Evolutionary conservation across 805 yeast genomes (phyloP), one percentile per base, ranked within the genome.

Genomic region (Hanseniaspora clermontiae): DNA sequence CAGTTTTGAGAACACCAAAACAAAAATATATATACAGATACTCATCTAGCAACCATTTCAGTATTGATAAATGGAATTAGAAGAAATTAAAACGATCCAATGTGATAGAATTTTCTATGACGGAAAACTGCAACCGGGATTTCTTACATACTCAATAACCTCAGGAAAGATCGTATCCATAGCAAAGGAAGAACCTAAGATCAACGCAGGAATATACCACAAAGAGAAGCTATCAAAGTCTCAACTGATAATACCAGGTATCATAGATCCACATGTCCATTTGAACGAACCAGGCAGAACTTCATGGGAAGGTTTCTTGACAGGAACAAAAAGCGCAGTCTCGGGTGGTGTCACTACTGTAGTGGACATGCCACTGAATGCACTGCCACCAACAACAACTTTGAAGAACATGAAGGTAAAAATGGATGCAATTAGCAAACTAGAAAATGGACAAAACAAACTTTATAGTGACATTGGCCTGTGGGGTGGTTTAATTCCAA

Each of bases 241-340:
- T 0, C 67, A 72, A 20, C 78, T 78, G 36, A 76, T 90, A 12
- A 72, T 91, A 73, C 97, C 97, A 0, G 97, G 97, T 0, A 75
- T 90, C 34, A 95, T 90, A 4, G 97, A 90, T 65, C 78, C 95
- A 5, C 97, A 90, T 68, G 97, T 90, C 29, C 97, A 90, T 65
- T 72, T 90, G 62, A 91, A 91, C 68, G 97, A 91, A 65, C 97
- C 97, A 0, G 97, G 97, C n/a, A 74, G 97, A 62, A 90, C 97
- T 0, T 96, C 89, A 60, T 90, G 97, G 97, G 97, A 90, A 69
- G 97, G 97, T 1, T 90, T 91, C 67, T 95, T 82, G n/a, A 84
- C 95, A 0, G 97, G 97, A 0, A 90, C 97, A 0, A 83, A 83
- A 66, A 86, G 96, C 1, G 97, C 97, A 0, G 95, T 95, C 0